Evolutionary conservation across 192 early-diverging fungal genomes (phyloP).

Genomic region (Coemansia sp.): DNA sequence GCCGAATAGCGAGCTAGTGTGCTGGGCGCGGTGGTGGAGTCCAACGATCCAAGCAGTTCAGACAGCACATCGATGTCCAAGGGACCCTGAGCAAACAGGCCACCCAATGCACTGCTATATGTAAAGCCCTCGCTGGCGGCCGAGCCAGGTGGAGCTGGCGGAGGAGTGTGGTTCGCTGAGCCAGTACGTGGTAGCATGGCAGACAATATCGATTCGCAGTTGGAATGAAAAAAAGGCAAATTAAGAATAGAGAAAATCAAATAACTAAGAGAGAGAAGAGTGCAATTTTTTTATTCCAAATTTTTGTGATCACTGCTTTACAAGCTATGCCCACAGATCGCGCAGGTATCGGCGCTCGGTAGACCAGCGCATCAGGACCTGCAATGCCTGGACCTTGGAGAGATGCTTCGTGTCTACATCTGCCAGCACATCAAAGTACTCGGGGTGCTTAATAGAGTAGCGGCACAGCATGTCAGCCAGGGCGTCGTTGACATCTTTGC

Average conservation of each 20-base stretch:
- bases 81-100: constrained; percentile 1
- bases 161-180: not conserved
- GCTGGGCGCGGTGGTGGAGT: not conserved
- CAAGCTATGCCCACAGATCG: constrained; percentile 48
- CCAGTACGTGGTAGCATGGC: constrained; percentile 2
- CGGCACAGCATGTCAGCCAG: constrained; percentile 66
- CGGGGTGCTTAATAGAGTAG: constrained; percentile 48
- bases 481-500: constrained; percentile 80
- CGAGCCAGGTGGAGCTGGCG: constrained; percentile 17
- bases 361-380: constrained; percentile 64
- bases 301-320: not conserved
- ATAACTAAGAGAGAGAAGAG: not conserved
- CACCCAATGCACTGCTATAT: not conserved
- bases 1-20: not conserved
- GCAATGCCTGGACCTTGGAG: constrained; percentile 27
- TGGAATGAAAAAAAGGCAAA: not conserved
- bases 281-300: not conserved
- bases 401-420: not conserved
- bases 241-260: not conserved
- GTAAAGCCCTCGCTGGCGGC: constrained; percentile 6
- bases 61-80: constrained; percentile 23
- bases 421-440: constrained; percentile 9
- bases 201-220: not conserved
- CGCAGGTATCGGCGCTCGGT: constrained; percentile 41
- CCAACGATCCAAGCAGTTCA: constrained; percentile 22